A percentile compares a stretch with the other conserved stretches of the same genome.
phyloP scores from a whole-genome alignment of 768 basidiomycete genomes.

The Cystofilobasidium bisporidii region DNA sequence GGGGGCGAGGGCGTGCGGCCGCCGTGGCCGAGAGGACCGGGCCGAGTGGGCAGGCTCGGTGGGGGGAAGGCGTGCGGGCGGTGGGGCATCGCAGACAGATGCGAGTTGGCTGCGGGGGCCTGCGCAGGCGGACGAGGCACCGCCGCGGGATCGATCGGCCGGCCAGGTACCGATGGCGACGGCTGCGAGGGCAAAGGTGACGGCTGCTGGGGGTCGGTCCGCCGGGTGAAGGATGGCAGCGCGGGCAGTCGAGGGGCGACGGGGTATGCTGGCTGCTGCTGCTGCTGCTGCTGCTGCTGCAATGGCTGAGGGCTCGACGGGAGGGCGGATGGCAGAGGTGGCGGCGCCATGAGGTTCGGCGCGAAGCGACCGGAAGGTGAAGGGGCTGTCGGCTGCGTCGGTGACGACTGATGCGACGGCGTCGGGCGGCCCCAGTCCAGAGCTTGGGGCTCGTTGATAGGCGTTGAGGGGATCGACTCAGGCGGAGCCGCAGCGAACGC shows the following conservation, averaged over 20 bases:
- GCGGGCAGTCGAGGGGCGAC: neutral
- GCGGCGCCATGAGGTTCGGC: neutral
- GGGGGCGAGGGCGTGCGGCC: no score
- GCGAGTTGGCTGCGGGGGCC: no score
- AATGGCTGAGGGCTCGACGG: neutral
- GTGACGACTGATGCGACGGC: neutral
- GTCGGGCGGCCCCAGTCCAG: no score
- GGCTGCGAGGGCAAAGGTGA: neutral
- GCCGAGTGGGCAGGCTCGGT: no score
- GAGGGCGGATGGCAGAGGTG: no score
- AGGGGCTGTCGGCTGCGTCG: neutral
- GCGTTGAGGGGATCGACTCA: neutral
- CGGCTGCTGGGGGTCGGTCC: neutral
- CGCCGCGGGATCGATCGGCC: neutral
- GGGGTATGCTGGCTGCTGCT: neutral
- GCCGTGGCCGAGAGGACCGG: no score
- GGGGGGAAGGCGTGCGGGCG: no score
- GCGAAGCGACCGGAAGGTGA: neutral
- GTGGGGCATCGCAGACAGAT: no score
- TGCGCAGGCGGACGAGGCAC: no score
- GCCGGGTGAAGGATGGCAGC: neutral
- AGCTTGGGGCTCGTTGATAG: no score
- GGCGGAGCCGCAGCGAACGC: neutral
- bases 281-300: neutral
- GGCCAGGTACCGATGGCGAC: neutral